phyloP scores from a whole-genome alignment of 2,329 filamentous ascomycete species.

The Exophiala alcalophila region DNA sequence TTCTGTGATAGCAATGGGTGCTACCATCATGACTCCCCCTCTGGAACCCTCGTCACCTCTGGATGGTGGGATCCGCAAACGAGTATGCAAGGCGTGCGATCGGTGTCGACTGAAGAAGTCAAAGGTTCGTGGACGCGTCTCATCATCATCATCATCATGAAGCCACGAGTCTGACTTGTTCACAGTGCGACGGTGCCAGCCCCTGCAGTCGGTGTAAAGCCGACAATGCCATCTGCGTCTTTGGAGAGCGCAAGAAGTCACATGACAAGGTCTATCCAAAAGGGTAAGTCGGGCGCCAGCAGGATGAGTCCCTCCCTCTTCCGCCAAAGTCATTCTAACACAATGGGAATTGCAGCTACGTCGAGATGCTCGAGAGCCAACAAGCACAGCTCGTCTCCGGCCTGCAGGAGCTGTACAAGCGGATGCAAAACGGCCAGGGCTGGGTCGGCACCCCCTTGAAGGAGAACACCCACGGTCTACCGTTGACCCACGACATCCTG shows the following conservation, averaged over 20 bases:
- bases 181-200: constrained; percentile 59
- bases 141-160: no score
- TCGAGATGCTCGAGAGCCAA: constrained; percentile 66
- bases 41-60: constrained; percentile 29
- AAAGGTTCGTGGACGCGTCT: constrained; percentile 49
- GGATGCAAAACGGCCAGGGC: constrained; percentile 50
- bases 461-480: constrained; percentile 53
- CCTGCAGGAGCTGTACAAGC: constrained; percentile 59
- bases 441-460: constrained; percentile 57
- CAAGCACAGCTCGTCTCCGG: constrained; percentile 60
- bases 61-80: constrained; percentile 48
- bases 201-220: constrained; percentile 61
- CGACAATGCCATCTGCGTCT: constrained; percentile 64
- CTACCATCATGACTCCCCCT: constrained; percentile 29
- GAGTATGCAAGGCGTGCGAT: constrained; percentile 66
- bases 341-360: constrained; percentile 46
- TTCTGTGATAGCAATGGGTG: constrained; percentile 20
- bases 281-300: constrained; percentile 48
- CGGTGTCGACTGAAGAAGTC: constrained; percentile 65
- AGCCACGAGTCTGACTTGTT: constrained; percentile 3
- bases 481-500: constrained; percentile 63
- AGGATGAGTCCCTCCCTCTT: neutral
- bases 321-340: neutral
- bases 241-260: constrained; percentile 63
- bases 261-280: constrained; percentile 68